Evolutionary conservation across 768 basidiomycete species (phyloP), one percentile per base, ranked within the genome.

Genomic region (Cystofilobasidium bisporidii): DNA sequence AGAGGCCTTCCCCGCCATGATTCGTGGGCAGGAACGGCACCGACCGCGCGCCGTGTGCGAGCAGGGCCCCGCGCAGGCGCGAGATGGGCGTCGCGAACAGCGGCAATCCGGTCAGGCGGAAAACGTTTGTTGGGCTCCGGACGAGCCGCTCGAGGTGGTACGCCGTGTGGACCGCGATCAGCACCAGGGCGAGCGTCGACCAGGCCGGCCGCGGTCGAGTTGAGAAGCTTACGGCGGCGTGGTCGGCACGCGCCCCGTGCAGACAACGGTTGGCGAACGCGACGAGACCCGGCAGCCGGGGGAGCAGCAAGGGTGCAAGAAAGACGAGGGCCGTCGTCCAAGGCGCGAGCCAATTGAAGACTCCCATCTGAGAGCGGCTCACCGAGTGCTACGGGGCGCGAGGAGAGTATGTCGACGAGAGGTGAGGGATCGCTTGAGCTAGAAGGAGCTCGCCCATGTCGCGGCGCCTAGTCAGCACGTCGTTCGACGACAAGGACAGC

Each of bases 71-170:
- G 36, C 22, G 36, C 15, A 60, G 20, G 17, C 59, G 59, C 41
- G 36, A 43, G 33, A 60, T 60, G 22, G 59, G 41, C 10, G 59
- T 20, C 14, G 59, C 30, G 59, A 60, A 60, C 3, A 60, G 24
- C 17, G 59, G 59, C 6, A 60, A 36, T 33, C 59, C 36, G 18
- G 59, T 60, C 33, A 40, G 33, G n/a, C 6, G 36, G 8, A 33
- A 60, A 18, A 60, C 33, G 33, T 60, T 40, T 8, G 14, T 24
- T 15, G 33, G 33, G 11, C 20, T 5, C 24, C 12, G 36, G 17
- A 15, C 30, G 18, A 60, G 41, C 18, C 24, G 59, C 3, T 11
- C 8, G 33, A 38, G 11, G 22, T 60, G 59, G 12, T 40, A 60
- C 12, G 41, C 59, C 36, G 59, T 36, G 41, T 60, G 59, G 33